phyloP scores from a whole-genome alignment of 2,329 filamentous ascomycete genomes.

The Sporothrix humicola region DNA sequence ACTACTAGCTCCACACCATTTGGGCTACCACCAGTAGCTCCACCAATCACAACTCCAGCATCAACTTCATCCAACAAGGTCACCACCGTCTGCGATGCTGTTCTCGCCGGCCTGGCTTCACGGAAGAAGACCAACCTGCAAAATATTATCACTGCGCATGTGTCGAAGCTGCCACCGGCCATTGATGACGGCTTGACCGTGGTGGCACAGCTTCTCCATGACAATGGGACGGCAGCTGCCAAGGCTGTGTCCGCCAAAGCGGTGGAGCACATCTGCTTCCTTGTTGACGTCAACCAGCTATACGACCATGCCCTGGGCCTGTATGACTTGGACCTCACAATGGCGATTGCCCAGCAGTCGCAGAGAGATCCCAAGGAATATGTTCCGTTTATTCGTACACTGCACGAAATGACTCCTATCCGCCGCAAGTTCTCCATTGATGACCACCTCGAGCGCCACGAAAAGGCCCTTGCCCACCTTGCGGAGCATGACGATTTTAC shows the following conservation, averaged over 20 bases:
- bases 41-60: background rate
- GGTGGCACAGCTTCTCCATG: slow-evolving; percentile 74
- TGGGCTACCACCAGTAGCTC: slow-evolving; percentile 17
- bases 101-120: slow-evolving; percentile 70
- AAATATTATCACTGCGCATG: slow-evolving; percentile 91
- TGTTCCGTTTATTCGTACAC: slow-evolving; percentile 86
- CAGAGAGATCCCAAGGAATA: slow-evolving; percentile 97
- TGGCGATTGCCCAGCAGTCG: slow-evolving; percentile 92
- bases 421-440: slow-evolving; percentile 85
- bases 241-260: slow-evolving; percentile 57
- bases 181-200: slow-evolving; percentile 82
- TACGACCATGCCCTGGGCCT: slow-evolving; percentile 90
- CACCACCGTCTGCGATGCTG: slow-evolving; percentile 85
- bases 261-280: slow-evolving; percentile 95
- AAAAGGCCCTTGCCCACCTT: slow-evolving; percentile 79
- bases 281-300: slow-evolving; percentile 88
- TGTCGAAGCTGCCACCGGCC: slow-evolving; percentile 91
- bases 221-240: slow-evolving; percentile 75
- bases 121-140: slow-evolving; percentile 73
- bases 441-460: slow-evolving; percentile 76
- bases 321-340: slow-evolving; percentile 87
- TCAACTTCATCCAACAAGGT: slow-evolving; percentile 64
- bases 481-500: slow-evolving; percentile 75
- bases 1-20: slow-evolving; percentile 33
- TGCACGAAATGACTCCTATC: slow-evolving; percentile 74